These are phyloP conservation scores for Tricholoma sp. DNA, from an alignment of 768 basidiomycete species.

Conservation along the genomic window DNA sequence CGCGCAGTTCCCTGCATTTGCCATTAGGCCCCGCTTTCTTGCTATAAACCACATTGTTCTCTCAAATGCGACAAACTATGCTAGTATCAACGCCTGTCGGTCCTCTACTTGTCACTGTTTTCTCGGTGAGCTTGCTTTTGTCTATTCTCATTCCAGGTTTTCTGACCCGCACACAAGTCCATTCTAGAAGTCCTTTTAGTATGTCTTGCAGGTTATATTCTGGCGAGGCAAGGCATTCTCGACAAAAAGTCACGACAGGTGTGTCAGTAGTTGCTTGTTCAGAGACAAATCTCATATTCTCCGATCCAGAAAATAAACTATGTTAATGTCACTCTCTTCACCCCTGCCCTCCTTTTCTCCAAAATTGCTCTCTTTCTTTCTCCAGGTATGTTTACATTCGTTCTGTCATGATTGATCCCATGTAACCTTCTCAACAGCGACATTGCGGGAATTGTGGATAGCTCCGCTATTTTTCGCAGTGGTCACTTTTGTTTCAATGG, in stretches of 20 bases:
- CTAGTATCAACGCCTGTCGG: slow-evolving; percentile 26
- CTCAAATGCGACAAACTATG: slow-evolving; percentile 3
- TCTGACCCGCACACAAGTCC: slow-evolving; percentile 45
- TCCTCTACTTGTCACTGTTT: slow-evolving; percentile 51
- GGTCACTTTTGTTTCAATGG: slow-evolving; percentile 68
- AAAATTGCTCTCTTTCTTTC: slow-evolving; percentile 93
- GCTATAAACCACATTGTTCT: no score
- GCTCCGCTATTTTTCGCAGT: slow-evolving; percentile 83
- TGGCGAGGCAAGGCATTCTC: slow-evolving; percentile 75
- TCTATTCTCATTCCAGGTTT: neutral
- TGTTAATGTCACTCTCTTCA: slow-evolving; percentile 87
- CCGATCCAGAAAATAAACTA: slow-evolving; percentile 63
- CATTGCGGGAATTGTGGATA: slow-evolving; percentile 78
- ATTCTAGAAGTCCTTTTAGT: slow-evolving; percentile 86
- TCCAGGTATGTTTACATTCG: slow-evolving; percentile 46
- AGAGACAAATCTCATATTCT: neutral
- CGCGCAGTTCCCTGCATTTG: no score
- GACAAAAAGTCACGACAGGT: slow-evolving; percentile 91
- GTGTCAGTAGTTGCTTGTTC: slow-evolving; percentile 11
- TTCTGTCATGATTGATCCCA: neutral
- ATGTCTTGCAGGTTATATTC: slow-evolving; percentile 78
- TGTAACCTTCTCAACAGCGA: slow-evolving; percentile 36
- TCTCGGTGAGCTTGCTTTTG: slow-evolving; percentile 37
- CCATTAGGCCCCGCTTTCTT: no score
- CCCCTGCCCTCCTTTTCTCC: slow-evolving; percentile 82